Evolutionary conservation across 1,284 basidiomycete genomes (phyloP).

Genomic region (Somion occarium): DNA sequence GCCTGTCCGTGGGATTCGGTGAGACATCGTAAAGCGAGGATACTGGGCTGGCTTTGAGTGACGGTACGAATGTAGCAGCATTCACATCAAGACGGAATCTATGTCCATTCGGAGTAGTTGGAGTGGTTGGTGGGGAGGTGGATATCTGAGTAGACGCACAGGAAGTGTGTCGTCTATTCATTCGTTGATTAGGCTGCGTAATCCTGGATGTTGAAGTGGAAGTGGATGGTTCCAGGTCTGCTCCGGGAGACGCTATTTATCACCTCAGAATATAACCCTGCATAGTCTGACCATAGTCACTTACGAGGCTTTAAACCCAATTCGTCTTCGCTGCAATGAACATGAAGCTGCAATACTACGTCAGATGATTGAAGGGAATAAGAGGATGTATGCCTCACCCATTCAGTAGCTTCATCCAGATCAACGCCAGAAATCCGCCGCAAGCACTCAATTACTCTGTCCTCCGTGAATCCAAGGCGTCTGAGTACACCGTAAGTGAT

Average conservation of each 20-base stretch:
- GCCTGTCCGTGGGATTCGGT: constrained; percentile 1
- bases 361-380: neutral
- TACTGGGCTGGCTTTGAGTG: constrained; percentile 14
- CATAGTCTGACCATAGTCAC: too few relatives aligned
- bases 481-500: constrained; percentile 82
- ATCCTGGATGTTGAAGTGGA: too few relatives aligned
- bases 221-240: too few relatives aligned
- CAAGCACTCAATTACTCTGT: constrained; percentile 69
- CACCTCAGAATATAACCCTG: too few relatives aligned
- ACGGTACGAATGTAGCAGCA: constrained; percentile 25
- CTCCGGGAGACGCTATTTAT: too few relatives aligned
- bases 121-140: neutral
- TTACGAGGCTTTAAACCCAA: neutral
- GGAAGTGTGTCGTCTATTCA: too few relatives aligned
- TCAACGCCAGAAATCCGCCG: constrained; percentile 61
- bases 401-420: constrained; percentile 89
- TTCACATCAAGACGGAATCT: constrained; percentile 4
- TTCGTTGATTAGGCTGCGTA: too few relatives aligned
- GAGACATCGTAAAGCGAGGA: constrained; percentile 14
- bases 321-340: constrained; percentile 69
- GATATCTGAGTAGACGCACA: neutral
- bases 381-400: constrained; percentile 52
- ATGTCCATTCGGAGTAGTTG: neutral
- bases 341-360: constrained; percentile 51
- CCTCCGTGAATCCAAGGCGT: constrained; percentile 77